Conservation (phyloP, 495 filamentous ascomycete genomes). For the Talaromyces adpressus region DNA sequence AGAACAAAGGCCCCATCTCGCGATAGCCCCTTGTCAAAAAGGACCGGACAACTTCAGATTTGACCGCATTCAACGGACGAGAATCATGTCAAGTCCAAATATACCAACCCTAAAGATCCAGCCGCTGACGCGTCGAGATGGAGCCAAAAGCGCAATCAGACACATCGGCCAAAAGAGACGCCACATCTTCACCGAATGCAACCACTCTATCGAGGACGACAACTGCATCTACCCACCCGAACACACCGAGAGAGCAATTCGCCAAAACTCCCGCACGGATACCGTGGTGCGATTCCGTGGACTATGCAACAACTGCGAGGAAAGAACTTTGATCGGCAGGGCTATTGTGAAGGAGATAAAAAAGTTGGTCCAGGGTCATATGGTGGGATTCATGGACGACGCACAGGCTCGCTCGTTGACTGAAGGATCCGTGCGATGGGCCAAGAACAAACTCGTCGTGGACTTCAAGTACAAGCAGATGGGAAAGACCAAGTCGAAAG, state of each 20-base stretch:
- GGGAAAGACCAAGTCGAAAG: neutral
- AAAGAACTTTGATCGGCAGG: neutral
- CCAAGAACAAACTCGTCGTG: neutral
- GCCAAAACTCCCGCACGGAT: neutral
- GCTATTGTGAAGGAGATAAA: neutral
- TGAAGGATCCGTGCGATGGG: neutral
- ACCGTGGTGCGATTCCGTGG: neutral
- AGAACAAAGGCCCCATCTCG: neutral
- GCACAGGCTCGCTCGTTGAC: neutral
- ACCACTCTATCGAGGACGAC: neutral
- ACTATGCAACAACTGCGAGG: conserved; percentile 3
- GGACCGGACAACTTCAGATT: neutral
- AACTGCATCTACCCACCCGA: conserved; percentile 1
- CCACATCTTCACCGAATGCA: neutral
- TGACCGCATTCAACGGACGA: neutral
- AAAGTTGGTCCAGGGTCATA: neutral
- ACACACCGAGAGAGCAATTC: neutral
- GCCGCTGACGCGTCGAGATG: neutral
- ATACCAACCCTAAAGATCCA: neutral
- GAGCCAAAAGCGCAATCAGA: neutral
- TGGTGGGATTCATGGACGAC: neutral
- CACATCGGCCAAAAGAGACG: neutral
- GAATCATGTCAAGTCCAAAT: neutral
- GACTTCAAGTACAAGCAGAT: neutral
- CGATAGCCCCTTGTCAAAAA: neutral